These are phyloP conservation scores for Dactylellina leptospora DNA, from an alignment of 2,329 filamentous ascomycete genomes.

Conservation along the genomic window DNA sequence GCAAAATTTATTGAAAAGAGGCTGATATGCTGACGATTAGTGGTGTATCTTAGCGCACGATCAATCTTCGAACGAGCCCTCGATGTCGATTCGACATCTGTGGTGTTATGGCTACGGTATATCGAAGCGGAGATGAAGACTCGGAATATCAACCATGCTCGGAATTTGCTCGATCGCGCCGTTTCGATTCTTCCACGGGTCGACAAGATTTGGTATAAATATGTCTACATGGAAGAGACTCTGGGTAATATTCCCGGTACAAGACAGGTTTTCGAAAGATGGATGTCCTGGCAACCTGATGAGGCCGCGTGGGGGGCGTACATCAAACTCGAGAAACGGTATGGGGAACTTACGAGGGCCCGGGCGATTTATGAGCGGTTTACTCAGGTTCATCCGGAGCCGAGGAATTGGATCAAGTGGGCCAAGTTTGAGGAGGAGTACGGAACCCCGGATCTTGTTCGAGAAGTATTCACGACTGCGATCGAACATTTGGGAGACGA, in stretches of 20 bases:
- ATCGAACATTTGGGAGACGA: constrained; percentile 91
- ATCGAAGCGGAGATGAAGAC: constrained; percentile 96
- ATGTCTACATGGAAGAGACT: constrained; percentile 98
- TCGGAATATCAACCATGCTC: constrained; percentile 93
- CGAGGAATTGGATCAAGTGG: constrained; percentile 99
- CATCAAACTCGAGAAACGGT: constrained; percentile 96
- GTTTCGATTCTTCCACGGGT: constrained; percentile 88
- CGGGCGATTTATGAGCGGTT: constrained; percentile 88
- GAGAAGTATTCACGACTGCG: constrained; percentile 88
- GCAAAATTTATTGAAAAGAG: constrained; percentile 13
- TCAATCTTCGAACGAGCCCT: constrained; percentile 94
- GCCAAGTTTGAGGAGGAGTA: constrained; percentile 95
- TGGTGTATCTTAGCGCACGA: constrained; percentile 70
- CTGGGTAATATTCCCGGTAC: constrained; percentile 92
- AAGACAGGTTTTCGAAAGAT: constrained; percentile 92
- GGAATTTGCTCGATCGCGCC: constrained; percentile 93
- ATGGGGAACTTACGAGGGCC: constrained; percentile 89
- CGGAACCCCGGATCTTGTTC: constrained; percentile 87
- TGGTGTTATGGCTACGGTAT: constrained; percentile 89
- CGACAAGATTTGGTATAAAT: constrained; percentile 99
- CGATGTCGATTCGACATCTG: constrained; percentile 86
- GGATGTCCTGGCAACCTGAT: constrained; percentile 98
- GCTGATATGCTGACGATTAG: constrained; percentile 53
- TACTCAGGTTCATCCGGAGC: constrained; percentile 90
- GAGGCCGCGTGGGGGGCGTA: constrained; percentile 95